A percentile compares a stretch with the other conserved stretches of the same genome.
These are phyloP conservation scores for Clavariopsis aquatica DNA, from an alignment of 495 filamentous ascomycete genomes.

Conservation along the genomic window DNA sequence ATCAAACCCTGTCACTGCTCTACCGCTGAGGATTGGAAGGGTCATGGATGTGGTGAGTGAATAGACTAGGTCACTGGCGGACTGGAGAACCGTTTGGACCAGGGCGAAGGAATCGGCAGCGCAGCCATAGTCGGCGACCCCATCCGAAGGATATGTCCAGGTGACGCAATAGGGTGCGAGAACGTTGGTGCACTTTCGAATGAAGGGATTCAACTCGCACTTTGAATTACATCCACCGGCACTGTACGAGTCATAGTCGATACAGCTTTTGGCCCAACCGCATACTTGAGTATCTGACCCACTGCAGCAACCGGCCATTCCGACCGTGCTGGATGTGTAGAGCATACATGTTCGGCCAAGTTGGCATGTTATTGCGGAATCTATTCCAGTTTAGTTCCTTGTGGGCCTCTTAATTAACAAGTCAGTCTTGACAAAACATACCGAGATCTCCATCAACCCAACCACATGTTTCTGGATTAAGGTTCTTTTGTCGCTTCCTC, in stretches of 20 bases:
- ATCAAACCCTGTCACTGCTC: slow-evolving; percentile 25
- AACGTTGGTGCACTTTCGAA: slow-evolving; percentile 33
- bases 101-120: background rate
- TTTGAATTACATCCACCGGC: slow-evolving; percentile 15
- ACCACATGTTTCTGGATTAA: slow-evolving; percentile 31
- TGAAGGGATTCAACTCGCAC: slow-evolving; percentile 30
- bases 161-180: slow-evolving; percentile 31
- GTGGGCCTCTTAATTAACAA: background rate
- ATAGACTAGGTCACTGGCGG: slow-evolving; percentile 8
- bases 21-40: slow-evolving; percentile 15
- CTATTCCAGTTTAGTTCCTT: slow-evolving; percentile 15
- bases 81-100: slow-evolving; percentile 21
- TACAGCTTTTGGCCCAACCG: slow-evolving; percentile 32
- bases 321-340: slow-evolving; percentile 12
- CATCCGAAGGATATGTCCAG: slow-evolving; percentile 32
- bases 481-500: slow-evolving; percentile 11
- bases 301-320: slow-evolving; percentile 36
- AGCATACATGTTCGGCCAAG: slow-evolving; percentile 31
- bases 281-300: slow-evolving; percentile 32
- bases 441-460: slow-evolving; percentile 26
- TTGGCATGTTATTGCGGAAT: slow-evolving; percentile 16
- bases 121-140: slow-evolving; percentile 33
- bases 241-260: slow-evolving; percentile 22
- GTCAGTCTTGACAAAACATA: slow-evolving; percentile 11
- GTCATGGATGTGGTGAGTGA: slow-evolving; percentile 14